A percentile compares a stretch with the other conserved stretches of the same genome.
Conservation (phyloP, 2,329 filamentous ascomycete genomes). For the Fusarium nanum region DNA sequence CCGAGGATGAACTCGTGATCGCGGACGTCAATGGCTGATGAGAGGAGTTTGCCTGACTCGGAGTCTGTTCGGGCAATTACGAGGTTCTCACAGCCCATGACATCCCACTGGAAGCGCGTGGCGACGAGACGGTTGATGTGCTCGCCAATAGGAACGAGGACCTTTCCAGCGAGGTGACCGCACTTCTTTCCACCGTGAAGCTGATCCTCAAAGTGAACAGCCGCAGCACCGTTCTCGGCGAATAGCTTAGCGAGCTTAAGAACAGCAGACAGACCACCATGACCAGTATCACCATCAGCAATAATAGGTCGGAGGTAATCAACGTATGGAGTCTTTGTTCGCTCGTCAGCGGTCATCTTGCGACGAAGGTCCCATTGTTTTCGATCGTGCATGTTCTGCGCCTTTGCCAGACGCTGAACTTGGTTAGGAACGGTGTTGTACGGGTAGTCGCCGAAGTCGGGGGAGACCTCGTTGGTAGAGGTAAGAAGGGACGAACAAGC, state of each 20-base stretch:
- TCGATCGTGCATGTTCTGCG: constrained; percentile 95
- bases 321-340: constrained; percentile 80
- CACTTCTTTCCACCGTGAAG: constrained; percentile 99
- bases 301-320: constrained; percentile 96
- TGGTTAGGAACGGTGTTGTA: constrained; percentile 99
- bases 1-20: constrained; percentile 98
- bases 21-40: constrained; percentile 89
- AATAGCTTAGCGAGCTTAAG: constrained; percentile 97
- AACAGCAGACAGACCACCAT: constrained; percentile 91
- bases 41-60: constrained; percentile 90
- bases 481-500: constrained; percentile 95
- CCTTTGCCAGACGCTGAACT: constrained; percentile 94
- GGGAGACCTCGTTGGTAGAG: constrained; percentile 94
- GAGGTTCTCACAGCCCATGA: constrained; percentile 96
- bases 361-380: constrained; percentile 91
- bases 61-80: constrained; percentile 96
- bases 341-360: constrained; percentile 79
- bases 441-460: constrained; percentile 98
- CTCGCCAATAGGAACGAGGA: constrained; percentile 91
- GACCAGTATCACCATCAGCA: constrained; percentile 95
- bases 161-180: constrained; percentile 95
- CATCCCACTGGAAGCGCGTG: constrained; percentile 95
- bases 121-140: constrained; percentile 96
- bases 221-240: constrained; percentile 94
- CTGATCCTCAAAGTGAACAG: constrained; percentile 98